These are phyloP conservation scores for Xylaria arbuscula DNA, from an alignment of 2,329 filamentous ascomycete genomes.

Conservation along the genomic window DNA sequence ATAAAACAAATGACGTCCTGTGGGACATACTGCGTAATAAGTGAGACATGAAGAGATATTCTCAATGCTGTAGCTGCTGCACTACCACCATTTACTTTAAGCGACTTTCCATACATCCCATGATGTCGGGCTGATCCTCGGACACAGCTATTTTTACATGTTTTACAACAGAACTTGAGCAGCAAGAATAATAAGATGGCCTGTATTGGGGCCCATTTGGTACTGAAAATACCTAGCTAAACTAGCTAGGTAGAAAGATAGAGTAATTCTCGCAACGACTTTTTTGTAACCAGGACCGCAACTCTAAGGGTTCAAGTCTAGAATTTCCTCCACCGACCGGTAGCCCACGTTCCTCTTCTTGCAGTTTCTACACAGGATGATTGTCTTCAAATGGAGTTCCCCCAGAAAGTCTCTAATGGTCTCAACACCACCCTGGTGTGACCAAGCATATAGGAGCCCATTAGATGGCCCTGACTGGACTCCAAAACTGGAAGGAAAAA, in stretches of 20 bases:
- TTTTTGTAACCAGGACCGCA: background rate
- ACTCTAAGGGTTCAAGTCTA: slow-evolving; percentile 17
- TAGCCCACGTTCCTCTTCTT: slow-evolving; percentile 40
- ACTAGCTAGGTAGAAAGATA: background rate
- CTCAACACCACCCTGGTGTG: slow-evolving; percentile 26
- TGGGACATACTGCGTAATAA: background rate
- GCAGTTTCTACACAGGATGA: slow-evolving; percentile 40
- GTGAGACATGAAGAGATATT: background rate
- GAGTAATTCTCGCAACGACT: background rate
- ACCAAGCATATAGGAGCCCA: slow-evolving; percentile 39
- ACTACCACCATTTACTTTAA: background rate
- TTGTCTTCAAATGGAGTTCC: slow-evolving; percentile 40
- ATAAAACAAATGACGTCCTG: background rate
- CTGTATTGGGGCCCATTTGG: background rate
- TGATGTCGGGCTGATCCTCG: background rate
- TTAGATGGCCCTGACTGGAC: slow-evolving; percentile 35
- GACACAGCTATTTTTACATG: background rate
- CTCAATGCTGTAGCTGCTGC: background rate
- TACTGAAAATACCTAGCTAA: background rate
- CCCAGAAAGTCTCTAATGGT: slow-evolving; percentile 39
- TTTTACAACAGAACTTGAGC: background rate
- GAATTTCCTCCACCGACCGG: slow-evolving; percentile 37
- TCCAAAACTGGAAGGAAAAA: slow-evolving; percentile 38
- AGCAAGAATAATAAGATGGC: background rate
- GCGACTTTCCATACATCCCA: background rate